Evolutionary conservation across 768 basidiomycete genomes (phyloP).

Genomic region (Phlegmacium glaucopus): DNA sequence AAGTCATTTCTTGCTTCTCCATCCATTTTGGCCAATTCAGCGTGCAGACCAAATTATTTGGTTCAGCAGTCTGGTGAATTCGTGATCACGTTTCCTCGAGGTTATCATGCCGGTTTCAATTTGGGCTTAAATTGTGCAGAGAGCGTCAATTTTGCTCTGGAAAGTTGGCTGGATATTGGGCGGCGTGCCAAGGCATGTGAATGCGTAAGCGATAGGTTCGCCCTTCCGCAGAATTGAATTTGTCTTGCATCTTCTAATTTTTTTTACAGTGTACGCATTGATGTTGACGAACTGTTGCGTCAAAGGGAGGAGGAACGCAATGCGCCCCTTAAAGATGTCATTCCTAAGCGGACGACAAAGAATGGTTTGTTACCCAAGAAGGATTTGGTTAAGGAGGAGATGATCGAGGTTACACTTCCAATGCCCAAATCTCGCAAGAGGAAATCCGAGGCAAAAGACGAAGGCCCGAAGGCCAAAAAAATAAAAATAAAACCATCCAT

Average conservation of each 20-base stretch:
- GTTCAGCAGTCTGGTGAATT: constrained; percentile 96
- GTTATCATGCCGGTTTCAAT: constrained; percentile 97
- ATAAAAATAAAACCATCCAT: constrained; percentile 37
- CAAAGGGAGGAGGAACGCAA: constrained; percentile 54
- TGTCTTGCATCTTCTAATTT: constrained; percentile 1
- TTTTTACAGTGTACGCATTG: constrained; percentile 76
- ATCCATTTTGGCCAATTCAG: constrained; percentile 69
- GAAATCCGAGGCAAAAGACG: constrained; percentile 34
- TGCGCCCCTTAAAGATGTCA: constrained; percentile 3
- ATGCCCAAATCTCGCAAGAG: constrained; percentile 42
- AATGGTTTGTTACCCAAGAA: constrained; percentile 16
- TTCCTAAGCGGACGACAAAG: constrained; percentile 19
- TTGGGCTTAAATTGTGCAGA: constrained; percentile 96
- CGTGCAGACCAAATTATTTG: constrained; percentile 79
- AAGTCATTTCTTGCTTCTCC: constrained; percentile 96
- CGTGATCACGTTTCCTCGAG: constrained; percentile 91
- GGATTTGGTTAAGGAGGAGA: constrained; percentile 22
- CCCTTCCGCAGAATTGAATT: not conserved
- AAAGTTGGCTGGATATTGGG: constrained; percentile 91
- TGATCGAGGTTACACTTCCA: constrained; percentile 10
- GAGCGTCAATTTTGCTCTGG: constrained; percentile 94
- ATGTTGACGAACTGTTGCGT: constrained; percentile 80
- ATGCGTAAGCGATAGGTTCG: constrained; percentile 72
- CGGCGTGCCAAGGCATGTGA: constrained; percentile 73
- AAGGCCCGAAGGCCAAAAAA: constrained; percentile 46